Evolutionary conservation across 2,329 filamentous ascomycete genomes (phyloP), one percentile per base, ranked within the genome.

Genomic region (Penicillium sp.): DNA sequence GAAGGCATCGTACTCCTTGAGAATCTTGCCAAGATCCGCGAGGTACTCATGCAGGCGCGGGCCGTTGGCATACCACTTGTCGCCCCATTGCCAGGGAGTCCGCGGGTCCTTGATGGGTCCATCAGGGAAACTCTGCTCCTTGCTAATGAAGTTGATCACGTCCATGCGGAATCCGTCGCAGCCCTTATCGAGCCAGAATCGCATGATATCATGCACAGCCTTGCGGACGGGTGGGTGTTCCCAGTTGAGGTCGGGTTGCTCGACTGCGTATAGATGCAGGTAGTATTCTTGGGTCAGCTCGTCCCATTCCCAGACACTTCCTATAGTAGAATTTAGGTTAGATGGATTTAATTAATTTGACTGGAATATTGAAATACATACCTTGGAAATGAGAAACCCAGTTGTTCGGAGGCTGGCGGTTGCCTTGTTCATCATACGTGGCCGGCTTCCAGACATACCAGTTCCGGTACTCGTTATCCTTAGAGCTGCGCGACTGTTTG

Each of bases 241-340:
- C 89, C 90, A 94, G 74, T 94, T 94, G n/a, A 94, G 79, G 65
- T 94, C 91, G 0, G 91, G 90, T 70, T 93, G 90, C 62, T 90
- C 85, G 5, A 82, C 82, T 7, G 87, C 85, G 71, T 91, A 95
- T 11, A 94, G 80, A 60, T 89, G 86, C 0, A 92, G 82, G 66
- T 91, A 92, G 71, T 91, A 92, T 72, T 92, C 87, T 47, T 81
- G 79, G 0, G 88, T 90, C n/a, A 74, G 70, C 62, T 89, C 85
- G 65, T 92, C 89, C 78, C 84, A 92, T 58, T 86, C 66, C 76
- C 76, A 78, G 8, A 73, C 75, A 50, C 70, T 75, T 21, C 72
- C 73, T 74, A n/a, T 0, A 53, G n/a, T 34, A 3, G 78, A 16
- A 10, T 5, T 0, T 13, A 9, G 1, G 16, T 55, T 34, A 85